A percentile compares a stretch with the other conserved stretches of the same genome.
Conservation (phyloP, 306 rosid species). For the Cicer judaicum region DNA sequence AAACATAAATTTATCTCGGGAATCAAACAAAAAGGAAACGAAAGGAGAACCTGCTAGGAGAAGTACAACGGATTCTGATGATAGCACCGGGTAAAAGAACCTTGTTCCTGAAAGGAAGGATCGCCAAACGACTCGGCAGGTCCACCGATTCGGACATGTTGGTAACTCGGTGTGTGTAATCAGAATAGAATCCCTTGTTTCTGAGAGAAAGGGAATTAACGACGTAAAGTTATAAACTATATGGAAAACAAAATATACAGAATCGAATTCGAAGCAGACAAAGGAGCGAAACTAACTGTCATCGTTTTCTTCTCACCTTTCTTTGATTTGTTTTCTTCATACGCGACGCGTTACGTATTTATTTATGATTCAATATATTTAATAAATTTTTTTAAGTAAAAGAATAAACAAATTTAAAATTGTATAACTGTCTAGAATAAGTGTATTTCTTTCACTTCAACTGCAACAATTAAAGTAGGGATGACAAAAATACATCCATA, state of each 20-base stretch:
- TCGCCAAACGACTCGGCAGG: constrained; percentile 92
- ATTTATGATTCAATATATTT: no score
- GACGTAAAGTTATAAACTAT: neutral
- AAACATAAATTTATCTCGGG: neutral
- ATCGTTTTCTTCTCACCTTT: constrained; percentile 35
- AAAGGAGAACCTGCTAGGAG: constrained; percentile 76
- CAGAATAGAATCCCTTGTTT: constrained; percentile 27
- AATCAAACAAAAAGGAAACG: neutral
- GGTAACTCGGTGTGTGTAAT: constrained; percentile 36
- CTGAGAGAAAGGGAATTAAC: constrained; percentile 8
- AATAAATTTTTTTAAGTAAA: no score
- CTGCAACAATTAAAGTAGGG: no score
- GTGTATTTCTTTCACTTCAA: no score
- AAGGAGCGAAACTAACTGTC: constrained; percentile 30
- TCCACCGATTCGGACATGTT: constrained; percentile 93
- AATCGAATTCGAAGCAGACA: constrained; percentile 15
- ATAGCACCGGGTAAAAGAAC: constrained; percentile 97
- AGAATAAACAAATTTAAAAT: no score
- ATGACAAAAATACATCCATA: no score
- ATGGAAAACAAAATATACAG: neutral
- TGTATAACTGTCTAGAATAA: no score
- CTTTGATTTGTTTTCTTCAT: constrained; percentile 6
- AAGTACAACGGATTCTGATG: constrained; percentile 97
- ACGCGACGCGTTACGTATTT: neutral
- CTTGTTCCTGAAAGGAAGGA: constrained; percentile 96